phyloP scores from a whole-genome alignment of 495 filamentous ascomycete species.

The Mycothermus thermophilus region DNA sequence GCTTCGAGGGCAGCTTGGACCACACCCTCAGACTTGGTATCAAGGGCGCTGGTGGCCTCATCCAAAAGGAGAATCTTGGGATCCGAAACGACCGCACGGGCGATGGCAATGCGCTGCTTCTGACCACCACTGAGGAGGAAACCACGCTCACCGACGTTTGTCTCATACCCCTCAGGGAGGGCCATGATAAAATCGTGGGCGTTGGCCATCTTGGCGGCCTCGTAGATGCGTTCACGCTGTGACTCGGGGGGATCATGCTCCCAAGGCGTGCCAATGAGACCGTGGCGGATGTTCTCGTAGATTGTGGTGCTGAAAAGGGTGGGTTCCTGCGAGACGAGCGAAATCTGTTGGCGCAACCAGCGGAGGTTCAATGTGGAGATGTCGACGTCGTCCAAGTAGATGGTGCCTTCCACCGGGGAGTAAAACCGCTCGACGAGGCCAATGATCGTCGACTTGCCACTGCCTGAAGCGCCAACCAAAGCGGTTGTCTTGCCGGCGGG shows the following conservation, averaged over 20 bases:
- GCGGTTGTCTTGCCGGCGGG: conserved; percentile 80
- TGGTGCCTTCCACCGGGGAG: conserved; percentile 63
- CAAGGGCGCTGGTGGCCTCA: conserved; percentile 88
- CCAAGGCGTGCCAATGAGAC: conserved; percentile 71
- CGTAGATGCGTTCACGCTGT: conserved; percentile 52
- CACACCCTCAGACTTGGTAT: conserved; percentile 88
- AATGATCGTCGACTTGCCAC: conserved; percentile 84
- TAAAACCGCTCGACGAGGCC: conserved; percentile 91
- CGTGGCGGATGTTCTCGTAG: conserved; percentile 71
- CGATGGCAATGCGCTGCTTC: conserved; percentile 82
- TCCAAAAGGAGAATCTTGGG: conserved; percentile 90
- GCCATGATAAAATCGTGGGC: conserved; percentile 77
- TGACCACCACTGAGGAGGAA: conserved; percentile 88
- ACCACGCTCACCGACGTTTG: conserved; percentile 88
- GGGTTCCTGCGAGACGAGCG: conserved; percentile 75
- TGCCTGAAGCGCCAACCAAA: conserved; percentile 75
- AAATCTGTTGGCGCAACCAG: conserved; percentile 85
- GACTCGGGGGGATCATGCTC: conserved; percentile 52
- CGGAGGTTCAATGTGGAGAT: conserved; percentile 69
- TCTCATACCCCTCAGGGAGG: conserved; percentile 85
- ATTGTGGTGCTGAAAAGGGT: conserved; percentile 77
- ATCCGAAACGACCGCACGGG: conserved; percentile 80
- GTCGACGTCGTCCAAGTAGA: conserved; percentile 75
- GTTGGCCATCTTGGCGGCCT: conserved; percentile 82
- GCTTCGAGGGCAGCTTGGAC: conserved; percentile 87